Evolutionary conservation across 2,329 filamentous ascomycete species (phyloP), one percentile per base, ranked within the genome.

Genomic region (Exophiala mesophila): DNA sequence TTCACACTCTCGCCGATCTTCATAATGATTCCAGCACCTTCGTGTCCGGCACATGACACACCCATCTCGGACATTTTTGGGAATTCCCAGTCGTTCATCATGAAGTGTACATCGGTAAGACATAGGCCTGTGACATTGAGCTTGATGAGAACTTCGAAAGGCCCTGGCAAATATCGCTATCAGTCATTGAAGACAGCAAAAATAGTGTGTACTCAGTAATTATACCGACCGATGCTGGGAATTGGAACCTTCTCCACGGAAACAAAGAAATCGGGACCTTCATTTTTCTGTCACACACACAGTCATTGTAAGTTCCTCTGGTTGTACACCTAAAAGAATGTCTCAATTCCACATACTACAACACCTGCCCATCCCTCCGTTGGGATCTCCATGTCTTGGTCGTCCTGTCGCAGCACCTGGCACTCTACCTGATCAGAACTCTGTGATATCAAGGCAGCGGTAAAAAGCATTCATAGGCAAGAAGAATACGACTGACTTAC

Each of bases 51-150:
- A 2, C 69, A 59, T 12, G 57, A 42, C 16, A 42, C 24, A 16
- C 34, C 21, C 16, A 39, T 18, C 3, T 46, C 43, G 9, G 38
- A 42, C 47, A 49, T 49, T 21, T 38, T 36, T 6, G 39, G 45
- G 15, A 38, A 24, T 3, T 13, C 13, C 23, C 31, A 32, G 33
- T 42, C 44, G 16, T 44, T 37, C 33, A 42, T 36, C 72, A 77
- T 76, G 57, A 72, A 72, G 54, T 79, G 75, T 12, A 80, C 59
- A 52, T 80, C 76, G 17, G 67, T 69, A 47, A 71, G 69, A 59
- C 76, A 80, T 31, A 80, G 63, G 0, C 77, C 76, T 1, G 76
- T 80, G 13, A 66, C 66, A 43, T 77, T 79, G 34, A 80, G 64
- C 38, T 68, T 71, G 52, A 80, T 64, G 4, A 80, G 64, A 16